These are phyloP conservation scores for Arabis hirsuta DNA, from an alignment of 345 rosid species.

Conservation along the genomic window DNA sequence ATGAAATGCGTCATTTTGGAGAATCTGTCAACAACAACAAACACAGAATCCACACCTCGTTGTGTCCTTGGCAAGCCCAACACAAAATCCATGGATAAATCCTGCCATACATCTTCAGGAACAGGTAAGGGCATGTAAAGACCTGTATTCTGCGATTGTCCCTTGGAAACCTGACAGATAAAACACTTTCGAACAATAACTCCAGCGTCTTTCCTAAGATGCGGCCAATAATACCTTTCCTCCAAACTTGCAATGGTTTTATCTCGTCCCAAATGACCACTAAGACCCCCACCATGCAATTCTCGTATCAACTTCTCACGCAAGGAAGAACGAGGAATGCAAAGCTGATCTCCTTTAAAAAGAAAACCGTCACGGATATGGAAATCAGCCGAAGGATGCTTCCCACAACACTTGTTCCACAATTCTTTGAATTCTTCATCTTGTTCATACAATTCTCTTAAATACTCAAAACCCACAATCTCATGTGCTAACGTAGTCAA, in stretches of 20 bases:
- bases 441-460: background rate
- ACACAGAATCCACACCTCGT: background rate
- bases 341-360: conserved; percentile 1
- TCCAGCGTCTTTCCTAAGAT: conserved; percentile 7
- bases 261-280: conserved; percentile 19
- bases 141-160: background rate
- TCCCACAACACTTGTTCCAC: background rate
- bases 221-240: conserved; percentile 20
- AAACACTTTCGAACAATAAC: background rate
- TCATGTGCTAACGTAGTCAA: background rate
- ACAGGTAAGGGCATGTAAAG: conserved; percentile 1
- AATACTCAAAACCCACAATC: background rate
- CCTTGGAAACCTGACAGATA: conserved; percentile 3
- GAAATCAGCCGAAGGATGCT: background rate
- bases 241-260: conserved; percentile 25
- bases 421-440: background rate
- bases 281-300: conserved; percentile 25
- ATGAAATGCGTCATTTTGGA: conserved; percentile 11
- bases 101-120: background rate
- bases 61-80: background rate
- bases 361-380: background rate
- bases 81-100: conserved; percentile 1
- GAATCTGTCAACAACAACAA: conserved; percentile 11
- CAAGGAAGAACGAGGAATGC: background rate
- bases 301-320: conserved; percentile 5